Percentiles rank a stretch among this genome's conserved stretches.
These are phyloP conservation scores for Teunomyces stri DNA, from an alignment of 805 yeast genomes.

Conservation along the genomic window DNA sequence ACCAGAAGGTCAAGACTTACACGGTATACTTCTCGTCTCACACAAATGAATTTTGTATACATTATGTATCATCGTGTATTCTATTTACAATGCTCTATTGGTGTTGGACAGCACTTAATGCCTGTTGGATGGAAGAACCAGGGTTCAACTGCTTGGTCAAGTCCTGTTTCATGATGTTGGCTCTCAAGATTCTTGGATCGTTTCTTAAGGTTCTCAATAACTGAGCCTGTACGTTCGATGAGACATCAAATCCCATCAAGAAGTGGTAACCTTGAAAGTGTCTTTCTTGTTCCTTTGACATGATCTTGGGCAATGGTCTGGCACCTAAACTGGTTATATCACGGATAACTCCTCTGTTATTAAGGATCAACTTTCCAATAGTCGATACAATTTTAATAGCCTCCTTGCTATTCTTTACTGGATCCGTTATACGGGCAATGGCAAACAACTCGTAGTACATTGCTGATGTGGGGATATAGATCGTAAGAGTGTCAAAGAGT, in stretches of 20 bases:
- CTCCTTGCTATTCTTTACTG: conserved; percentile 40
- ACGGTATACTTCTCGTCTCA: no score
- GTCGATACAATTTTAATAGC: conserved; percentile 51
- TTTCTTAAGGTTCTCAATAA: conserved; percentile 72
- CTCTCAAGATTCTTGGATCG: conserved; percentile 89
- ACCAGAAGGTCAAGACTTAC: no score
- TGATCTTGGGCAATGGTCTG: conserved; percentile 72
- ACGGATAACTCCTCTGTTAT: conserved; percentile 93
- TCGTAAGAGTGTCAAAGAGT: neutral
- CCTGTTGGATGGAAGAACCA: conserved; percentile 44
- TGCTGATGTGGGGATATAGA: neutral
- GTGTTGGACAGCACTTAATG: conserved; percentile 12
- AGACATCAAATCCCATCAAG: conserved; percentile 80
- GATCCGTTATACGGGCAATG: conserved; percentile 75
- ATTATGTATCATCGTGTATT: conserved; percentile 3
- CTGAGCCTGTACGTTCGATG: conserved; percentile 83
- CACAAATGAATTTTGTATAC: neutral
- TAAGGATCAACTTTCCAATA: conserved; percentile 76
- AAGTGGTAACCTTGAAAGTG: conserved; percentile 92
- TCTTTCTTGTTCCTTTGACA: conserved; percentile 80
- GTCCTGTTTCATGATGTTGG: conserved; percentile 65
- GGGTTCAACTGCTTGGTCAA: conserved; percentile 51
- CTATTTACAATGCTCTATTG: conserved; percentile 10
- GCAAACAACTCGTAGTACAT: conserved; percentile 93
- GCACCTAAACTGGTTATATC: conserved; percentile 77